Base-by-base conservation (phyloP, 108 stramenopile species). In the Asterionellopsis glacialis region DNA sequence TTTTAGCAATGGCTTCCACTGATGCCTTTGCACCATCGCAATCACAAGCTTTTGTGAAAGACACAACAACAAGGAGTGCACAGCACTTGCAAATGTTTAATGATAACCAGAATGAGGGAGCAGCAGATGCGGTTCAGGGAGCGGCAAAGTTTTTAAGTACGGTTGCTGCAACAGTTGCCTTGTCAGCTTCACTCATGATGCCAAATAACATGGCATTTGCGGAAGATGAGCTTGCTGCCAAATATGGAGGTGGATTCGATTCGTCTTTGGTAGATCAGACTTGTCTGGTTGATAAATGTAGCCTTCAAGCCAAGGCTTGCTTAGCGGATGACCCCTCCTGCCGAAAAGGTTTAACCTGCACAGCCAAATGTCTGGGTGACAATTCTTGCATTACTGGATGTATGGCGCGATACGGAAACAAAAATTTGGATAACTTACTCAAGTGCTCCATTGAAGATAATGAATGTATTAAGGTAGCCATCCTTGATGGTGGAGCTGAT, bases 401-500 rank as follows among this genome's bases (percentile, higher is more conserved):
- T 74, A 95, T 98, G 70, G 96, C 97, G 14, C 74, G 94, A 44
- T 98, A 94, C 73, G 97, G 97, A n/a, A 81, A 85, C 61, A 55
- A 70, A 16, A 88, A 93, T 53, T 76, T 98, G 25, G 94, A 98
- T 64, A 76, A 91, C n/a, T 65, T 96, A 33, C 74, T 98, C 27
- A 90, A 94, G 52, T 98, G 97, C 61, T 91, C 97, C 23, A 91
- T 98, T 64, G 95, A 98, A 69, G 94, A 97, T 45, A 67, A 98
- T 64, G 91, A 94, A 55, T 98, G 97, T 70, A 96, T 98, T 71
- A 95, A 98, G 79, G 90, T 98, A 19, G 96, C 97, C 23, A 94
- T 95, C 23, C 72, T 96, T 44, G 79, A 87, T 45, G 91, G 91
- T 14, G 91, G 95, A 41, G 86, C 79, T 0, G 91, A 93, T 71